Base-by-base conservation (phyloP, 306 rosid genomes). In the Begonia fuchsioides region DNA sequence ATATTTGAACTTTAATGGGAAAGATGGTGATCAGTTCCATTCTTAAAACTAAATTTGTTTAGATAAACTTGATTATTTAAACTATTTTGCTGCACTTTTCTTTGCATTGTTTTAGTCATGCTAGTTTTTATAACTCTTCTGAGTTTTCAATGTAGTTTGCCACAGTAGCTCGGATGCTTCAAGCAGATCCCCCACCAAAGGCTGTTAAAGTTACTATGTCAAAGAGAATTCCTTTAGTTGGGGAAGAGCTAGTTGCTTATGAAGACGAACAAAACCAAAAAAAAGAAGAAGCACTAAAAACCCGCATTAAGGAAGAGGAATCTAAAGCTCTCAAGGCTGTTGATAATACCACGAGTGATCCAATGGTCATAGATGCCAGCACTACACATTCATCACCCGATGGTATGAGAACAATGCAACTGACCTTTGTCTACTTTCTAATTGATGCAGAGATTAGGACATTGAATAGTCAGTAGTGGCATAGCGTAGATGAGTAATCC, bases 151-250 rank as follows among this genome's bases (percentile, higher is more conserved):
- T 64, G 69, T 63, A 88, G 98, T 90, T 75, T 71, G 94, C 78
- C 57, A 79, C 95, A 2, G 78, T 85, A 75, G 98, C 95, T 63
- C 98, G 86, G 51, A 81, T 85, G 77, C 98, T 90, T 64, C 98
- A 90, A 63, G 87, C 94, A 47, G 95, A 81, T 64, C 98, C 95
- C 9, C 94, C 98, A 60, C 98, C 98, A 57, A 90, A 90, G 74
- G 98, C 98, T 58, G 98, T 85, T 68, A 90, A 90, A 66, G 92
- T 90, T 49, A 64, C 74, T 10, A 73, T 90, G 79, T 90, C 98
- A 63, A 79, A 76, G 77, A 85, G 95, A 57, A 90, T 90, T 68
- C 95, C 94, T 67, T 79, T 90, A 74, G 80, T 77, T 49, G 97
- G 97, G 17, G 93, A 90, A 12, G 97, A 90, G 67, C 87, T 84